Percentiles rank a stretch among this genome's conserved stretches.
Conservation (phyloP, 257 asterid genomes). For the Solanum virginianum region DNA sequence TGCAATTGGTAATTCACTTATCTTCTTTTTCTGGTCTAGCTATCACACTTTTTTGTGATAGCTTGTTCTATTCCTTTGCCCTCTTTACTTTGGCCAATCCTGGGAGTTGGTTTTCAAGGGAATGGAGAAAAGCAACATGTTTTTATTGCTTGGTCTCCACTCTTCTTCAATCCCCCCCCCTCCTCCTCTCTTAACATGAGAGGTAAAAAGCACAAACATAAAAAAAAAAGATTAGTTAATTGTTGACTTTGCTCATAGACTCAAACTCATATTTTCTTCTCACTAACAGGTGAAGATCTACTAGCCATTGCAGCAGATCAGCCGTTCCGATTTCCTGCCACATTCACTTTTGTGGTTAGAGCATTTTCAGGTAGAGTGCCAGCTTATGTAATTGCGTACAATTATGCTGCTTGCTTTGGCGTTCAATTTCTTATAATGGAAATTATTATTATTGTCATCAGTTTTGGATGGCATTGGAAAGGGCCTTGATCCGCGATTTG, state of each 20-base stretch:
- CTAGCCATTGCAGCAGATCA: constrained; percentile 93
- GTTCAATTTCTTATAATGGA: not conserved
- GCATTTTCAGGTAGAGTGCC: constrained; percentile 72
- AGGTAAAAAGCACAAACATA: not conserved
- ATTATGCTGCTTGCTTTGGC: not conserved
- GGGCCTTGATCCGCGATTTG: constrained; percentile 98
- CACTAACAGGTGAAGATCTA: constrained; percentile 79
- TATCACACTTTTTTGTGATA: not conserved
- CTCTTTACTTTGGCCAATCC: not conserved
- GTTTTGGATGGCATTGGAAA: constrained; percentile 98
- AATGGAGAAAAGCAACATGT: not conserved
- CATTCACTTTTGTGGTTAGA: constrained; percentile 96
- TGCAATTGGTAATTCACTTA: constrained; percentile 63
- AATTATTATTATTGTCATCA: constrained; percentile 10
- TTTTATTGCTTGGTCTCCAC: not conserved
- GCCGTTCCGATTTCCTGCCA: constrained; percentile 96
- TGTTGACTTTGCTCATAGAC: not conserved
- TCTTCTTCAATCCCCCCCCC: not conserved
- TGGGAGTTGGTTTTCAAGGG: not conserved
- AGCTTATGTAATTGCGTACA: not conserved
- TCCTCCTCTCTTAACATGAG: not conserved
- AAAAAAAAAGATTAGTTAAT: not conserved
- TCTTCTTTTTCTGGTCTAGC: not conserved
- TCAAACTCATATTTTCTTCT: not conserved
- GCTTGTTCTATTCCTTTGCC: not conserved